Conservation (phyloP, 305 asterid genomes). For the Plantago rigida region DNA sequence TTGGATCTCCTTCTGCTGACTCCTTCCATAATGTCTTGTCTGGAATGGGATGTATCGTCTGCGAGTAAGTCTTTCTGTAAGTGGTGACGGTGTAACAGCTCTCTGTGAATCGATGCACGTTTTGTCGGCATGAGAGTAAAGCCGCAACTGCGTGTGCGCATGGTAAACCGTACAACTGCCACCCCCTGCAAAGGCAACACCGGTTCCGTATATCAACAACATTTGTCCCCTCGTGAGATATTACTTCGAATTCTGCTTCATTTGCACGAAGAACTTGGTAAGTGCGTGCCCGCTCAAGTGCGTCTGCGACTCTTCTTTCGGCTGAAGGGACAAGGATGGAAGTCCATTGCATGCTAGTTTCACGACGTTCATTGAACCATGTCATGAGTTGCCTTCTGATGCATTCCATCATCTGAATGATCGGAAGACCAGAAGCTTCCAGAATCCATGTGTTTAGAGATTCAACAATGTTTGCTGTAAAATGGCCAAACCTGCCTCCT, state of each 20-base stretch:
- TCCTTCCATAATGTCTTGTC: conserved; percentile 82
- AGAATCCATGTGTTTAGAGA: conserved; percentile 68
- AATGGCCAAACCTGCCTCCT: conserved; percentile 83
- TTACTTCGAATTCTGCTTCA: conserved; percentile 91
- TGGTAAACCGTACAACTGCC: conserved; percentile 87
- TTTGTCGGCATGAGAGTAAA: conserved; percentile 77
- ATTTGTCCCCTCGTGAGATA: conserved; percentile 84
- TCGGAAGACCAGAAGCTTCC: conserved; percentile 90
- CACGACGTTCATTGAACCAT: conserved; percentile 94
- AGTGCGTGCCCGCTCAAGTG: conserved; percentile 83
- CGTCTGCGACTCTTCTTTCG: conserved; percentile 83
- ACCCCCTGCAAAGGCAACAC: conserved; percentile 73
- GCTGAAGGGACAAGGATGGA: conserved; percentile 85
- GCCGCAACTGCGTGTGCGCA: conserved; percentile 98
- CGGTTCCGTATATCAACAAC: conserved; percentile 75
- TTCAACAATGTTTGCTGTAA: conserved; percentile 74
- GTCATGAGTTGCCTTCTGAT: conserved; percentile 90
- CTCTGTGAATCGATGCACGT: conserved; percentile 88
- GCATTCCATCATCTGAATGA: conserved; percentile 93
- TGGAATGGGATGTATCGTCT: conserved; percentile 82
- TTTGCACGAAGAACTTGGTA: conserved; percentile 93
- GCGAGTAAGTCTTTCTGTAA: conserved; percentile 75
- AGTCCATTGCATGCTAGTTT: conserved; percentile 93
- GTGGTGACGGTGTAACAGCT: conserved; percentile 87
- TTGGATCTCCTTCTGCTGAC: conserved; percentile 53